Percentiles rank a stretch among this genome's conserved stretches.
phyloP scores from a whole-genome alignment of 2,329 filamentous ascomycete genomes.

The Arthrobotrys conoides region DNA sequence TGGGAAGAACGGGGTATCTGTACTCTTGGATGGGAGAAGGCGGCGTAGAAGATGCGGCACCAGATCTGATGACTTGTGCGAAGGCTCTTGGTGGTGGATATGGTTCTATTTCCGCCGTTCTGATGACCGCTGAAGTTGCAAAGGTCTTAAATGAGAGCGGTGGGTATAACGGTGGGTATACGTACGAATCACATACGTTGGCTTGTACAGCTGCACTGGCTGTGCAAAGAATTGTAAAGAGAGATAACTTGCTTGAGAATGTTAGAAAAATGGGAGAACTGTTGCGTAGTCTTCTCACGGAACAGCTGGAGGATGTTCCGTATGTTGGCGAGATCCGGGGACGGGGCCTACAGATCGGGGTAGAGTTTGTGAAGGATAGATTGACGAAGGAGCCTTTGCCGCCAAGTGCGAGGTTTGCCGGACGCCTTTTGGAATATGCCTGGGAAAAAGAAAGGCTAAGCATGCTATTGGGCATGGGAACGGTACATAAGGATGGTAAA shows the following conservation, averaged over 20 bases:
- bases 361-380: slow-evolving; percentile 73
- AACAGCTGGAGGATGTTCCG: slow-evolving; percentile 68
- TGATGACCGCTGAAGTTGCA: slow-evolving; percentile 72
- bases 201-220: slow-evolving; percentile 75
- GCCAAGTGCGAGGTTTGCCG: slow-evolving; percentile 30
- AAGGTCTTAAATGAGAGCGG: slow-evolving; percentile 67
- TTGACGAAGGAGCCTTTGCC: slow-evolving; percentile 70
- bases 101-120: slow-evolving; percentile 74
- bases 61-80: slow-evolving; percentile 77
- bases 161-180: slow-evolving; percentile 72
- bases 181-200: slow-evolving; percentile 75
- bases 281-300: slow-evolving; percentile 69
- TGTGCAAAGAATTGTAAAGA: slow-evolving; percentile 74
- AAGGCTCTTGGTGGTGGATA: slow-evolving; percentile 78
- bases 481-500: slow-evolving; percentile 43
- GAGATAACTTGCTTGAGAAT: slow-evolving; percentile 74
- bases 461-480: slow-evolving; percentile 53
- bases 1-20: slow-evolving; percentile 73
- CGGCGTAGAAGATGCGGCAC: slow-evolving; percentile 67
- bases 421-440: slow-evolving; percentile 39
- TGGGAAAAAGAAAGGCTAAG: slow-evolving; percentile 57
- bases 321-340: slow-evolving; percentile 76
- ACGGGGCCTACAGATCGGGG: slow-evolving; percentile 73
- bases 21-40: slow-evolving; percentile 76
- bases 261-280: slow-evolving; percentile 72